phyloP scores from a whole-genome alignment of 2,329 filamentous ascomycete species.

The Metarhizium humberi region DNA sequence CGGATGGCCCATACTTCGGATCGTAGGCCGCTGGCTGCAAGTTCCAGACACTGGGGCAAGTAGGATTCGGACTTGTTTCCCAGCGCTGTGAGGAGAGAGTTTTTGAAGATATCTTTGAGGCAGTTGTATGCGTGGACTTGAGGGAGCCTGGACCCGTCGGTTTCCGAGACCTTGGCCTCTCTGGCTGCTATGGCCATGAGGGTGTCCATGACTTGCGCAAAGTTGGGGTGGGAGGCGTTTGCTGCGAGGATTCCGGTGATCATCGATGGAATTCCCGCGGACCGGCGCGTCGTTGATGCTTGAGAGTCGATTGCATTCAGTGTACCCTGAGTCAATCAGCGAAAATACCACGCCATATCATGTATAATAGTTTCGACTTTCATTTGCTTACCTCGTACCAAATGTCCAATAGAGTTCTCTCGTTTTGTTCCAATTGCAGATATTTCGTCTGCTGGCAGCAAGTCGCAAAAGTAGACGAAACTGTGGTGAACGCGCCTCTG shows the following conservation, averaged over 20 bases:
- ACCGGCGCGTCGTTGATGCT: conserved; percentile 76
- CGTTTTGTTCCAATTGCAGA: conserved; percentile 20
- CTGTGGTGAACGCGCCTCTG: conserved; percentile 86
- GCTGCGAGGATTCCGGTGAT: conserved; percentile 73
- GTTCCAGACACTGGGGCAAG: conserved; percentile 61
- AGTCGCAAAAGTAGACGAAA: conserved; percentile 74
- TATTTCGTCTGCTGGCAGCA: conserved; percentile 62
- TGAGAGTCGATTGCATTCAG: conserved; percentile 64
- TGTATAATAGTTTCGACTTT: not conserved
- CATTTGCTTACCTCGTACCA: conserved; percentile 58
- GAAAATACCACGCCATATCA: not conserved
- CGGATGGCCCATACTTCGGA: conserved; percentile 88
- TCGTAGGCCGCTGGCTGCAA: conserved; percentile 72
- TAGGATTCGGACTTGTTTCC: conserved; percentile 64
- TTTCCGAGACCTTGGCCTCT: conserved; percentile 43
- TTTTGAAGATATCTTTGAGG: conserved; percentile 84
- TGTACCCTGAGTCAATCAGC: conserved; percentile 37
- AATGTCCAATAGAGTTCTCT: conserved; percentile 40
- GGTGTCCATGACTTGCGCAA: conserved; percentile 54
- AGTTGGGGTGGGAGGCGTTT: conserved; percentile 48
- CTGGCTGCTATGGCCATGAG: conserved; percentile 50
- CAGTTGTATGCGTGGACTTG: conserved; percentile 96
- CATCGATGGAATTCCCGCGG: conserved; percentile 82
- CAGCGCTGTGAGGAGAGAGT: conserved; percentile 64
- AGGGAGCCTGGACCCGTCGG: conserved; percentile 59